Evolutionary conservation across 192 early-diverging fungal species (phyloP).

Genomic region (Phycomyces blakesleeanus): DNA sequence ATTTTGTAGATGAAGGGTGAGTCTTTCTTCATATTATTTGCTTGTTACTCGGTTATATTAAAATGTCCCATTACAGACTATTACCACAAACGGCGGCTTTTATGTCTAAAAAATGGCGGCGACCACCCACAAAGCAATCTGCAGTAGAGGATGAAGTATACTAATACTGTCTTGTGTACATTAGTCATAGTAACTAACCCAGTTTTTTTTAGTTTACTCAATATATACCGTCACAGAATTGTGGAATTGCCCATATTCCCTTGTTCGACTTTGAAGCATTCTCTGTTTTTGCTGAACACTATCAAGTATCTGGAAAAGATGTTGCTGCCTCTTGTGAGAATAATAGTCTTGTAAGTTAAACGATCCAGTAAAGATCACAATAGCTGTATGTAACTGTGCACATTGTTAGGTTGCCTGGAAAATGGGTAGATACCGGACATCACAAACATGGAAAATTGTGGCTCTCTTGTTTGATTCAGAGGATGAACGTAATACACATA

Average conservation of each 20-base stretch:
- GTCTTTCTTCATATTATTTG: neutral
- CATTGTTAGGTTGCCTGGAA: conserved; percentile 52
- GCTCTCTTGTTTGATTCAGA: conserved; percentile 35
- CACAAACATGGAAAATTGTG: conserved; percentile 76
- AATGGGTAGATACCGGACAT: conserved; percentile 52
- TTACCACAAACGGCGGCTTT: neutral
- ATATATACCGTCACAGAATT: conserved; percentile 39
- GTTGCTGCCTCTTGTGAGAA: conserved; percentile 53
- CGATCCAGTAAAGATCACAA: neutral
- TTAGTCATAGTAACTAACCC: neutral
- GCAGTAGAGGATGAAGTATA: conserved; percentile 15
- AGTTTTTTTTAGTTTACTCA: conserved; percentile 10
- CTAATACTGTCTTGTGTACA: neutral
- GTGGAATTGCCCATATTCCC: conserved; percentile 40
- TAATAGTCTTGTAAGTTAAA: conserved; percentile 54
- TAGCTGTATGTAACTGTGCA: neutral
- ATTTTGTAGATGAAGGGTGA: conserved; percentile 38
- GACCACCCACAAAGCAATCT: neutral
- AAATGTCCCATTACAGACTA: neutral
- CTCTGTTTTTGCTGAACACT: conserved; percentile 65
- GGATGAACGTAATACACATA: neutral
- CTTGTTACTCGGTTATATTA: neutral
- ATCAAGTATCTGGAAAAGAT: conserved; percentile 44
- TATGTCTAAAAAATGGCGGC: conserved; percentile 8
- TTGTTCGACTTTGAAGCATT: conserved; percentile 66